Percentiles rank a stretch among this genome's conserved stretches.
Evolutionary conservation across 805 yeast genomes (phyloP).

Genomic region (Suhomyces xylopsoci): DNA sequence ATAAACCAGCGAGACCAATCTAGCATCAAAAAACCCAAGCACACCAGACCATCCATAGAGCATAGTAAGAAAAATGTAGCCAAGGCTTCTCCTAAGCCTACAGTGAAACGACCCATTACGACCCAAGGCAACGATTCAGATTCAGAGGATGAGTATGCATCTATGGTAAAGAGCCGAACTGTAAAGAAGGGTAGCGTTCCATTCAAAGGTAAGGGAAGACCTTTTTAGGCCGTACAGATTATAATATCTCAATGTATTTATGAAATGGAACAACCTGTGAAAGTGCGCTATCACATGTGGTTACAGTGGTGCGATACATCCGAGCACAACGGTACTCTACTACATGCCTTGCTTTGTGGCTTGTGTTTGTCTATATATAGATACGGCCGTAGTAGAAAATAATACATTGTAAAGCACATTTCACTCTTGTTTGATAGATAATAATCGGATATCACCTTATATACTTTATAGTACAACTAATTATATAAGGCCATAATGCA

Average conservation of each 20-base stretch:
- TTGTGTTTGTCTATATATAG: not conserved
- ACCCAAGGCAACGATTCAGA: conserved; percentile 1
- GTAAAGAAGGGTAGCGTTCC: conserved; percentile 3
- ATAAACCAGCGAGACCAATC: not conserved
- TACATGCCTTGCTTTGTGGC: not conserved
- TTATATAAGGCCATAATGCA: not conserved
- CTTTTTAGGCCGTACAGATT: conserved; percentile 1
- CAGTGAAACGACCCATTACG: not conserved
- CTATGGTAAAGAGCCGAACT: conserved; percentile 1
- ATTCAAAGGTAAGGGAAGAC: conserved; percentile 3
- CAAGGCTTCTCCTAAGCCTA: not conserved
- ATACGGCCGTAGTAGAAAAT: not conserved
- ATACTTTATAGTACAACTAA: too few species aligned
- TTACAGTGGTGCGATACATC: not conserved
- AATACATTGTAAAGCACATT: not conserved
- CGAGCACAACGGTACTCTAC: not conserved
- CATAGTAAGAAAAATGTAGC: not conserved
- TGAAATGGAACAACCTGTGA: not conserved
- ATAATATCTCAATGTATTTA: too few species aligned
- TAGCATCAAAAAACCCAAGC: not conserved
- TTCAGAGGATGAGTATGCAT: conserved; percentile 1
- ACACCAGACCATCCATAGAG: not conserved
- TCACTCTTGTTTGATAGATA: not conserved
- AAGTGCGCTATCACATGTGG: not conserved
- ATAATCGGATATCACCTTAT: not conserved